Base-by-base conservation (phyloP, 305 asterid genomes). In the Solanum hybrid region DNA sequence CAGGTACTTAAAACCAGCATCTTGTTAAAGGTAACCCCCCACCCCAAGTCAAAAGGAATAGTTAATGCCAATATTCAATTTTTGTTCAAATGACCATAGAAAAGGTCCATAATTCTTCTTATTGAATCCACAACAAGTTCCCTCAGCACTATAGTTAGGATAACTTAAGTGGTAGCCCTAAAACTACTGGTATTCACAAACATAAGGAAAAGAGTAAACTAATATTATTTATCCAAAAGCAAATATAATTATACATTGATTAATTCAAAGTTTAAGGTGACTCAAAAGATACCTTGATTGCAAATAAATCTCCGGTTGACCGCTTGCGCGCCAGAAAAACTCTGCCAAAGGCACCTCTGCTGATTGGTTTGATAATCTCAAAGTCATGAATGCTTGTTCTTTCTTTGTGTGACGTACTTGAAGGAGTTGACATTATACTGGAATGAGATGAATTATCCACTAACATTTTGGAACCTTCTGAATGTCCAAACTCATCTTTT, bases 281-380 rank as follows among this genome's bases (percentile, higher is more conserved):
- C 22, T 45, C 91, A 92, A 93, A 34, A 32, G 81, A 86, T 90
- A 95, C 99, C 99, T 97, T 97, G 89, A 97, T 96, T 82, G 99
- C 99, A 92, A 97, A 97, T 87, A 95, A 92, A 94, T 97, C 99
- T 89, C 99, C 99, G 45, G 99, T 97, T 88, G 97, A 92, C 92
- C 97, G 94, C 92, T 97, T 97, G 91, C 98, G 93, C 37, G 99
- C 97, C 93, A 97, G 95, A 91, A 94, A 97, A 51, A 97, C 99
- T 93, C 94, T 95, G 89, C 99, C 99, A 91, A 94, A 97, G 90
- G 99, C 99, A 92, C 99, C 99, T 92, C 98, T 93, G 91, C 98
- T 97, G 92, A 97, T 94, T 61, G 98, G 99, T 92, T 97, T 97
- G 88, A 97, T 95, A 88, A 96, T 95, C 91, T 95, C 98, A 93